Base-by-base conservation (phyloP, 768 basidiomycete genomes). In the Lentinula aciculospora region DNA sequence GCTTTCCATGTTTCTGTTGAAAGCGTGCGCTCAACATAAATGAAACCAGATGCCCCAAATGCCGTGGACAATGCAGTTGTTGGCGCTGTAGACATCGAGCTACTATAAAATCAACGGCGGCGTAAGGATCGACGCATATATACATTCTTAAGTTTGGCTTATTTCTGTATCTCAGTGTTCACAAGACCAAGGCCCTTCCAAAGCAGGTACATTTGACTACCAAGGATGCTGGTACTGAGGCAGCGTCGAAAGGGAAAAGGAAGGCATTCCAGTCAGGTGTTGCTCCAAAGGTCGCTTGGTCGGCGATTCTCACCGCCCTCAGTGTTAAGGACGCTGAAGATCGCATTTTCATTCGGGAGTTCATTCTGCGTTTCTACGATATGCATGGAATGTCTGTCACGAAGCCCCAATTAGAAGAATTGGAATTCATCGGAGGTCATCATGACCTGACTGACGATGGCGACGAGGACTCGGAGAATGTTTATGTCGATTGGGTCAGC, bases 311-410 rank as follows among this genome's bases (percentile, higher is more conserved):
- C 66, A 5, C 66, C 88, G 5, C 73, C 72, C 70, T 87, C 13
- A 69, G 74, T 4, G 70, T 73, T 37, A 64, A 72, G 0, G 79
- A 81, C 39, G 82, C 78, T 1, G 77, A 87, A 60, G 75, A 78
- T 27, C 83, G 89, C 9, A 79, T 92, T 47, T 74, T 82, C 62
- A 85, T 92, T 42, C 83, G 90, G 57, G 90, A 92, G 69, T 93
- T 91, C 66, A 66, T 81, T 10, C 65, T 88, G 47, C 79, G 90
- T 32, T 92, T 92, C 61, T 73, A 75, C 1, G 72, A 74, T 28
- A 56, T 81, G 15, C 68, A 85, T 62, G 80, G 82, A 27, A 74
- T 74, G 10, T 49, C 63, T 13, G 64, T 72, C 40, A 66, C 81
- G 48, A 75, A 77, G 60, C 59, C 69, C 2, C 79, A 84, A 56